These are phyloP conservation scores for Hirschioporus abietinus DNA, from an alignment of 768 basidiomycete species.

Conservation along the genomic window DNA sequence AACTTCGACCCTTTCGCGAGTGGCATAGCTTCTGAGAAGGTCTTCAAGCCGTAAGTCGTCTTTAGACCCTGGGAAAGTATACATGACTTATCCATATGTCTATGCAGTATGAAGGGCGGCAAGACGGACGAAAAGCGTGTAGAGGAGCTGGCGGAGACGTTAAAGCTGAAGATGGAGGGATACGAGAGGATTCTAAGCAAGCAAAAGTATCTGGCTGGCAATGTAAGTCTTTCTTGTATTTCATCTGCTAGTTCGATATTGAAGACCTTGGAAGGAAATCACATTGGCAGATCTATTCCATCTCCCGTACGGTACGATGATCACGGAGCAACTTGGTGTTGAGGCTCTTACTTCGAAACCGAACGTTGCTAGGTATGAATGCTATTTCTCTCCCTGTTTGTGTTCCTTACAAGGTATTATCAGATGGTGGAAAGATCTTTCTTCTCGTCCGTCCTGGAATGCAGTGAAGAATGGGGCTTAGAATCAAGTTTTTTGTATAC, in stretches of 20 bases:
- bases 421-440: constrained; percentile 51
- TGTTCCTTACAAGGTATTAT: not conserved
- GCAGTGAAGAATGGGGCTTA: constrained; percentile 35
- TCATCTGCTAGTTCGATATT: not conserved
- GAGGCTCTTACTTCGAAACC: not conserved
- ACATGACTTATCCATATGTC: not conserved
- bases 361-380: not conserved
- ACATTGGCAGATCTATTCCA: constrained; percentile 58
- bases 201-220: constrained; percentile 14
- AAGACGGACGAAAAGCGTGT: constrained; percentile 28
- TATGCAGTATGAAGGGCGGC: constrained; percentile 8
- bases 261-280: constrained; percentile 25
- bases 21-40: constrained; percentile 38
- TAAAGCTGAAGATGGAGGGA: constrained; percentile 7
- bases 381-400: not conserved
- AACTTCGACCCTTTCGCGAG: constrained; percentile 49
- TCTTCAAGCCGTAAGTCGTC: constrained; percentile 43
- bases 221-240: constrained; percentile 5
- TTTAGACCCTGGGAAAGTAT: not conserved
- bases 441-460: constrained; percentile 41
- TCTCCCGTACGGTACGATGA: constrained; percentile 38
- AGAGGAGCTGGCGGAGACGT: constrained; percentile 14
- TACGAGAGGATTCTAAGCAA: constrained; percentile 12
- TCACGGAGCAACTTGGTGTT: constrained; percentile 12
- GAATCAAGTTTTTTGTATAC: not conserved